Percentiles rank a stretch among this genome's conserved stretches.
Conservation (phyloP, 495 filamentous ascomycete genomes). For the Penicillium argentinense region DNA sequence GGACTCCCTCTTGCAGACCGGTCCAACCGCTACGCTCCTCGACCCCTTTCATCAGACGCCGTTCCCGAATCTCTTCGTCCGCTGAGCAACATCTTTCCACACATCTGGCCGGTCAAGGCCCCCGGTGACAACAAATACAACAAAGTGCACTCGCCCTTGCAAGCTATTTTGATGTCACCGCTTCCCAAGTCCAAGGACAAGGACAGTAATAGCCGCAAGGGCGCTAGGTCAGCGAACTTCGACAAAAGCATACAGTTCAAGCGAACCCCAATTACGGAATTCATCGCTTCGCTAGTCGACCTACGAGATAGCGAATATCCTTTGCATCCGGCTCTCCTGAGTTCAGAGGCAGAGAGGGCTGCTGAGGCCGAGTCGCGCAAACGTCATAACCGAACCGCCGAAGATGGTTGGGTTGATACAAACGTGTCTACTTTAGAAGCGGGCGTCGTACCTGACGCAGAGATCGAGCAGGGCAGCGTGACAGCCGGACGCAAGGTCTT, state of each 20-base stretch:
- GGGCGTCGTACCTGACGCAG: constrained; percentile 61
- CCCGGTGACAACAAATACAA: constrained; percentile 79
- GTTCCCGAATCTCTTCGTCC: constrained; percentile 65
- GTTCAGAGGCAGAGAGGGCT: constrained; percentile 38
- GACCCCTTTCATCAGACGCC: constrained; percentile 55
- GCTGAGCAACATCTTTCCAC: constrained; percentile 78
- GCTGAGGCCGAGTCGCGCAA: constrained; percentile 47
- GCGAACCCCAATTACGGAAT: constrained; percentile 75
- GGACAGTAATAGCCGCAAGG: constrained; percentile 52
- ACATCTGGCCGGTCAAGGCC: constrained; percentile 85
- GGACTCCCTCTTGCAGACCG: constrained; percentile 41
- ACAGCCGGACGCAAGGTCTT: constrained; percentile 81
- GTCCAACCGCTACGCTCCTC: constrained; percentile 68
- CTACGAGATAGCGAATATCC: constrained; percentile 79
- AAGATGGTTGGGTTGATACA: constrained; percentile 83
- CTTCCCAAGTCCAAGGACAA: constrained; percentile 61
- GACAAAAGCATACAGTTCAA: constrained; percentile 62
- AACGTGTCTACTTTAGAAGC: constrained; percentile 63
- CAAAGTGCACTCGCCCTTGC: constrained; percentile 80
- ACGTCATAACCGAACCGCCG: constrained; percentile 39
- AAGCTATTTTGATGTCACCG: constrained; percentile 71
- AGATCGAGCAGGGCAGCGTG: constrained; percentile 77
- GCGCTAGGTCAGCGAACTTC: constrained; percentile 54
- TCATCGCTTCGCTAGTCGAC: constrained; percentile 68
- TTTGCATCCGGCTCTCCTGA: constrained; percentile 70